These are phyloP conservation scores for Lepraria neglecta DNA, from an alignment of 495 filamentous ascomycete species.

Conservation along the genomic window DNA sequence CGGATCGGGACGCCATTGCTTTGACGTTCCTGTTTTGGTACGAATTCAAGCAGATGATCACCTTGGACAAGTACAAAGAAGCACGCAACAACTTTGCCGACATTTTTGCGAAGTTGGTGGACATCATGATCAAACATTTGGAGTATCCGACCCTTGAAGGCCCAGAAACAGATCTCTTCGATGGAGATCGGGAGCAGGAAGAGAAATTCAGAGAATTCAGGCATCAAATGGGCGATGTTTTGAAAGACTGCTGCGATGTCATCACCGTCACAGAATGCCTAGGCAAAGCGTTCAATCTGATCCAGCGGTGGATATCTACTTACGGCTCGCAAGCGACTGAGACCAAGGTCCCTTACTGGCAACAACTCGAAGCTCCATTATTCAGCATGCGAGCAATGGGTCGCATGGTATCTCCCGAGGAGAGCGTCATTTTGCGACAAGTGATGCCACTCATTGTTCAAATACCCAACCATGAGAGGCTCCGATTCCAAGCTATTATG, in stretches of 20 bases:
- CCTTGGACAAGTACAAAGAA: conserved; percentile 79
- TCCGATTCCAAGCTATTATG: conserved; percentile 96
- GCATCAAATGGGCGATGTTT: conserved; percentile 94
- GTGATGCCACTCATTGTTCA: conserved; percentile 88
- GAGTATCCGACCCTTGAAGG: conserved; percentile 76
- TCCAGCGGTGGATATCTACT: conserved; percentile 78
- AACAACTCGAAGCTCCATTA: conserved; percentile 87
- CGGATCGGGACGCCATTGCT: conserved; percentile 80
- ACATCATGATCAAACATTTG: conserved; percentile 87
- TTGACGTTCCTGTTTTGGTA: conserved; percentile 98
- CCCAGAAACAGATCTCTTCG: conserved; percentile 77
- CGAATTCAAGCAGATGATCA: conserved; percentile 93
- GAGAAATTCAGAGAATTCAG: conserved; percentile 96
- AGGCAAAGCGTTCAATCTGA: conserved; percentile 72
- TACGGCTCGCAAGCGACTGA: conserved; percentile 68
- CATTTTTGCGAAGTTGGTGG: conserved; percentile 79
- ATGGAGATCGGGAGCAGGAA: conserved; percentile 90
- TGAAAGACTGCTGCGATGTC: conserved; percentile 96
- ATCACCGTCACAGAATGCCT: conserved; percentile 89
- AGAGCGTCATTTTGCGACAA: conserved; percentile 75
- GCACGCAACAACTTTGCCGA: conserved; percentile 67
- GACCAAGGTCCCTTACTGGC: conserved; percentile 87
- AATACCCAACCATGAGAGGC: conserved; percentile 91
- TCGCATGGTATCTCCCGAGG: conserved; percentile 86
- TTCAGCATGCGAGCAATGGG: conserved; percentile 97